Conservation (phyloP, 441 rosid genomes). For the Erodium texanum region DNA sequence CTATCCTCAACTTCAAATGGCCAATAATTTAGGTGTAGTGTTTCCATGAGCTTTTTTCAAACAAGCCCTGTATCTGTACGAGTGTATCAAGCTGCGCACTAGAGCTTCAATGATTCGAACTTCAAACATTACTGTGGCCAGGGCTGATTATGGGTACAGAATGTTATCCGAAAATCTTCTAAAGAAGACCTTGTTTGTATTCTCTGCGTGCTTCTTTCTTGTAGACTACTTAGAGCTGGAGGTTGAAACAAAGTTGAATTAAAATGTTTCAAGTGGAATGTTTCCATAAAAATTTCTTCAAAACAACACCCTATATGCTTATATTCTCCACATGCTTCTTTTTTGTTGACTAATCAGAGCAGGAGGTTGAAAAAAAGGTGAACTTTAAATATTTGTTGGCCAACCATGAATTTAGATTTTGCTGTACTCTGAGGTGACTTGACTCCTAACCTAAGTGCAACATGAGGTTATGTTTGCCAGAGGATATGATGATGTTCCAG, state of each 20-base stretch:
- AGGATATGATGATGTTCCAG: background rate
- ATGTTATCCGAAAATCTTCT: background rate
- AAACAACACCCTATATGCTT: slow-evolving; percentile 6
- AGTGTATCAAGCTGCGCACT: background rate
- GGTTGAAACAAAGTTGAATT: background rate
- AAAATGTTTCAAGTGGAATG: background rate
- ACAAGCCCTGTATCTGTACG: background rate
- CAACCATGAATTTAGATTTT: slow-evolving; percentile 28
- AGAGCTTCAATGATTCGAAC: background rate
- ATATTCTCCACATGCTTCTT: slow-evolving; percentile 9
- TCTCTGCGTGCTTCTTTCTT: background rate
- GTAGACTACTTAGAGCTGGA: background rate
- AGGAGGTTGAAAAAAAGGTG: slow-evolving; percentile 29
- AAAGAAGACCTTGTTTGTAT: background rate
- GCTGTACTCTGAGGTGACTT: background rate
- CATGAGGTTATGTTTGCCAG: background rate
- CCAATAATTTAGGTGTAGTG: background rate
- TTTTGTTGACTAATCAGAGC: slow-evolving; percentile 11
- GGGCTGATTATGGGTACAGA: background rate
- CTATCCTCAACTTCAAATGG: slow-evolving; percentile 2
- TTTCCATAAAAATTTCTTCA: slow-evolving; percentile 6
- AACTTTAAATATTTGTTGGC: slow-evolving; percentile 41
- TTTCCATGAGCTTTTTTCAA: background rate
- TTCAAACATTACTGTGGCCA: background rate
- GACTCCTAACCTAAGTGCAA: background rate